Evolutionary conservation across 2,329 filamentous ascomycete genomes (phyloP), one percentile per base, ranked within the genome.

Genomic region (Exophiala dermatitidis): DNA sequence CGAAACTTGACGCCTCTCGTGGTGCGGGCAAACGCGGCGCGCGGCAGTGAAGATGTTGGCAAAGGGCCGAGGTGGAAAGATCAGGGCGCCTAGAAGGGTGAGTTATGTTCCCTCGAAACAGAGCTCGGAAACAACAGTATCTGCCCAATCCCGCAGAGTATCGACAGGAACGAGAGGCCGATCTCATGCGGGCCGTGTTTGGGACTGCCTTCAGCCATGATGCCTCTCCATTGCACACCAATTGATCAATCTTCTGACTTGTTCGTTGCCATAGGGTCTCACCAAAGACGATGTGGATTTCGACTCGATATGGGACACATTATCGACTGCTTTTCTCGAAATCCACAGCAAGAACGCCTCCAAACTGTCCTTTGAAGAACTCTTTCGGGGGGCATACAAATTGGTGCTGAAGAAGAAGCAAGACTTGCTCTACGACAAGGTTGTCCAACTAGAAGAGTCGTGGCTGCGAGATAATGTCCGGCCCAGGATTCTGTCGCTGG

Each of bases 271-370:
- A 34, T 64, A 85, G 82, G 79, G 80, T 53, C 68, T 83, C 26
- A 64, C 67, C 2, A 78, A 74, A 56, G 82, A 85, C 60, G 76
- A 78, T 6, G 77, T 86, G 63, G 88, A 94, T 61, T 95, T 95
- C 66, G 87, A 95, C n/a, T 76, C 80, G 2, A 87, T 84, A 62
- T 98, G 93, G 93, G 75, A 77, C 9, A 81, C 83, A 42, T 80
- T 98, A 5, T 77, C 83, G 43, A 79, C 83, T 45, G 90, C 91
- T 3, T 80, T 98, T 48, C 77, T 76, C 52, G 88, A 95, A 66
- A 97, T 98, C 47, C 90, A 97, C 72, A 86, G 83, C 53, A 90
- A 94, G 68, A 93, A 95, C 68, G 90, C 90, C 56, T 94, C 90
- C 6, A 78, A 80, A 10, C 80, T 98, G 2, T 95, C 90, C 1